phyloP scores from a whole-genome alignment of 345 rosid species.

The Salix dunnii region DNA sequence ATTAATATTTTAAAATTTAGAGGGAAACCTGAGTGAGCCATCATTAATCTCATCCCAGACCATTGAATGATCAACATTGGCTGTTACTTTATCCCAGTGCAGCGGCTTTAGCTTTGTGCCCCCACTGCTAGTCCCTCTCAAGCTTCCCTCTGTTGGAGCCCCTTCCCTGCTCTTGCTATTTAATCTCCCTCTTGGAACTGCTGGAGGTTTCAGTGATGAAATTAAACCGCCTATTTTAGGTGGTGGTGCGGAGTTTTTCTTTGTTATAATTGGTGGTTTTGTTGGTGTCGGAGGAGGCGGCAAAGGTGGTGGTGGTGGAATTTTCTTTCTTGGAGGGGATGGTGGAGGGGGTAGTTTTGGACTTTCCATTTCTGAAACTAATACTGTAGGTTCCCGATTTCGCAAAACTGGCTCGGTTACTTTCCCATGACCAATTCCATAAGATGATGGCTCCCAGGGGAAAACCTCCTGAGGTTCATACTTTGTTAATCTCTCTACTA shows the following conservation, averaged over 20 bases:
- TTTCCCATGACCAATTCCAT: not conserved
- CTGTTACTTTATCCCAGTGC: slow-evolving; percentile 62
- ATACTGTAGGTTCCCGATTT: not conserved
- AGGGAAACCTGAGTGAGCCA: slow-evolving; percentile 50
- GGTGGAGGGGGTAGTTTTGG: slow-evolving; percentile 6
- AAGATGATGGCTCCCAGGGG: slow-evolving; percentile 6
- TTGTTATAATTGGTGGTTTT: not conserved
- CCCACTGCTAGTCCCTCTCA: slow-evolving; percentile 24
- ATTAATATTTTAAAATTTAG: not conserved
- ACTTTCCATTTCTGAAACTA: not conserved
- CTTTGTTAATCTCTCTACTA: slow-evolving; percentile 8
- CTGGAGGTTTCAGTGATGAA: slow-evolving; percentile 31
- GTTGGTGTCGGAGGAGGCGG: slow-evolving; percentile 6
- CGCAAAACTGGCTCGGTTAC: slow-evolving; percentile 1
- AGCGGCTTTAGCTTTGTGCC: slow-evolving; percentile 48
- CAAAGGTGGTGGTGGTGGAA: slow-evolving; percentile 1
- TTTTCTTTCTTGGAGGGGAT: not conserved
- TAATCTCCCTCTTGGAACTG: slow-evolving; percentile 28
- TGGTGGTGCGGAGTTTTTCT: slow-evolving; percentile 16
- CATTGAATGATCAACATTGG: slow-evolving; percentile 55
- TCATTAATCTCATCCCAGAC: slow-evolving; percentile 65
- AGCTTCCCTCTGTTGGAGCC: slow-evolving; percentile 23
- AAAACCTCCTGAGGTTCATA: slow-evolving; percentile 4
- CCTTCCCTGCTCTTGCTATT: slow-evolving; percentile 19
- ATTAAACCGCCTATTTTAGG: slow-evolving; percentile 11